Conservation (phyloP, 176 grass and related monocot genomes). For the Calamus simplicifolius region DNA sequence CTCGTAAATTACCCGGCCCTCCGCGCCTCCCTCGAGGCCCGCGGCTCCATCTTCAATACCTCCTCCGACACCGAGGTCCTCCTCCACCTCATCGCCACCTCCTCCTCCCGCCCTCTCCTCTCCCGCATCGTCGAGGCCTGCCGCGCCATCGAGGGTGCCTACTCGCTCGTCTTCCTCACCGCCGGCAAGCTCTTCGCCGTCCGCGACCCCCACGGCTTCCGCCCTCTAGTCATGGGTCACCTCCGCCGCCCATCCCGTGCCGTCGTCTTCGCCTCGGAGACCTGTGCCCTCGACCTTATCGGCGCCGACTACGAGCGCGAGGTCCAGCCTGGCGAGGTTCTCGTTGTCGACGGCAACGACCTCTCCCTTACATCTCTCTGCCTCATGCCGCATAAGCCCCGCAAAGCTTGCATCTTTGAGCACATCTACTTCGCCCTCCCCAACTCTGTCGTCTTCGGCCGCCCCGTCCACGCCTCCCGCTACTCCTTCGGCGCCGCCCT, state of each 20-base stretch:
- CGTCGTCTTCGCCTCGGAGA: conserved; percentile 86
- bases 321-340: conserved; percentile 75
- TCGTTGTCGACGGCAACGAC: conserved; percentile 66
- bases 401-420: conserved; percentile 87
- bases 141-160: conserved; percentile 63
- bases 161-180: conserved; percentile 85
- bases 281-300: conserved; percentile 86
- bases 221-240: conserved; percentile 76
- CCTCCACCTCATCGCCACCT: conserved; percentile 85
- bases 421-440: conserved; percentile 92
- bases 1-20: conserved; percentile 68
- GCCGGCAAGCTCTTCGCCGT: conserved; percentile 70
- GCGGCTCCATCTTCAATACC: conserved; percentile 88
- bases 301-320: conserved; percentile 67
- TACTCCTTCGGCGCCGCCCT: conserved; percentile 66
- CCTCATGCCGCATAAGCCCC: conserved; percentile 56
- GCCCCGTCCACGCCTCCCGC: conserved; percentile 63
- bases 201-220: conserved; percentile 78
- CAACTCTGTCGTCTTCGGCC: conserved; percentile 69
- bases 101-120: conserved; percentile 63
- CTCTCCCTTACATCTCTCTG: conserved; percentile 55
- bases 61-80: conserved; percentile 96
- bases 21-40: conserved; percentile 50
- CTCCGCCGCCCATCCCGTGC: conserved; percentile 20
- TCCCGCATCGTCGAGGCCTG: conserved; percentile 69